These are phyloP conservation scores for Quercus engelmannii DNA, from an alignment of 306 rosid genomes.

Conservation along the genomic window DNA sequence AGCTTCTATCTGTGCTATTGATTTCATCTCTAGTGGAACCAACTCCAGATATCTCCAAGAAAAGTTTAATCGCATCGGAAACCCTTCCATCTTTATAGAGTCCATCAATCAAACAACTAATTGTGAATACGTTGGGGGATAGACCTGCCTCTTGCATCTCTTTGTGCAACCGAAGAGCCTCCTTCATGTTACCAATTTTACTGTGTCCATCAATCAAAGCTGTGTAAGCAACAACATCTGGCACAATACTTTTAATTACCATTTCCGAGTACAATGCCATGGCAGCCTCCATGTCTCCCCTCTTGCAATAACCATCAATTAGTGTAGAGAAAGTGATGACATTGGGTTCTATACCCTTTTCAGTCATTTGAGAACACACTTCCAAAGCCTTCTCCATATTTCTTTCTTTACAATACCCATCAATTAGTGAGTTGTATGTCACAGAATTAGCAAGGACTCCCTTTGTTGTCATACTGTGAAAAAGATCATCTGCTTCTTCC, in stretches of 20 bases:
- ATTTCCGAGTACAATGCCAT: conserved; percentile 59
- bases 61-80: conserved; percentile 48
- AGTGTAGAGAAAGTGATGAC: conserved; percentile 55
- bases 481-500: conserved; percentile 45
- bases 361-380: conserved; percentile 58
- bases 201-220: conserved; percentile 67
- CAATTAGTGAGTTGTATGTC: conserved; percentile 55
- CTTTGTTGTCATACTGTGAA: conserved; percentile 36
- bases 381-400: conserved; percentile 64
- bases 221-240: conserved; percentile 65
- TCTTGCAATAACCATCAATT: conserved; percentile 71
- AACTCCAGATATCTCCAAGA: conserved; percentile 40
- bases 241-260: conserved; percentile 52
- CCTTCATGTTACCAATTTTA: conserved; percentile 50
- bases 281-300: conserved; percentile 48
- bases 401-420: conserved; percentile 55
- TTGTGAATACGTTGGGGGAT: conserved; percentile 47
- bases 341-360: conserved; percentile 49
- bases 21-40: conserved; percentile 5
- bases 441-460: conserved; percentile 47
- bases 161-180: conserved; percentile 45
- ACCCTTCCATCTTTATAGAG: conserved; percentile 59
- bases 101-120: conserved; percentile 63
- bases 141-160: conserved; percentile 59
- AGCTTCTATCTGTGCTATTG: background rate